Base-by-base conservation (phyloP, 352 stramenopile genomes). In the Phytophthora colocasiae region DNA sequence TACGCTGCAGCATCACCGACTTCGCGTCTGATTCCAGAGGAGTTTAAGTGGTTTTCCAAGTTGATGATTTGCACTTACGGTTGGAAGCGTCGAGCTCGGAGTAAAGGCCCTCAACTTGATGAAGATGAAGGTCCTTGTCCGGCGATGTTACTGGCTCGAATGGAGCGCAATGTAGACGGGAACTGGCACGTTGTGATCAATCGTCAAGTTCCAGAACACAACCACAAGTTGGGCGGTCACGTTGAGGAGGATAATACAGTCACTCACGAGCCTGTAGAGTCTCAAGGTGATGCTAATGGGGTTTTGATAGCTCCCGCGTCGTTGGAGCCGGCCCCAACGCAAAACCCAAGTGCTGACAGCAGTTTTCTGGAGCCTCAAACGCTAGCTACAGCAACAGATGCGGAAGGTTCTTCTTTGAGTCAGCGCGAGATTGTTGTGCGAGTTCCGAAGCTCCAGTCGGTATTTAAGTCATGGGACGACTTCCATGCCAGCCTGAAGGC, bases 11-110 rank as follows among this genome's bases (percentile, higher is more conserved):
- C 63, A 4, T 73, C 78, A 0, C 57, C 73, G 3, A 58, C 44
- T 0, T 65, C 57, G 2, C 74, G 81, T 15, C 19, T 91, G 48
- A 79, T 92, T 10, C 85, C 85, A 0, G 62, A 87, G 19, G 43
- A 71, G 11, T 74, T 77, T 44, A 89, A 87, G 32, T 93, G 85
- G 85, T 91, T 86, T 41, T 92, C 83, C 1, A 93, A 93, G 66
- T 59, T 93, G 63, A 53, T 92, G 17, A 92, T 91, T 44, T 93
- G 85, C 54, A 88, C 79, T 6, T 81, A 89, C 48, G 85, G 85
- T 0, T 92, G 85, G 85, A 90, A 90, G 50, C 81, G 85, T 24
- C 83, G 86, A 71, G 78, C 71, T 9, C 73, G 83, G 5, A 81
- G 71, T 46, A 88, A 89, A 40, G 24, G 31, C 8, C 48, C 31